These are phyloP conservation scores for Lactifluus pinguis DNA, from an alignment of 768 basidiomycete species.

Conservation along the genomic window DNA sequence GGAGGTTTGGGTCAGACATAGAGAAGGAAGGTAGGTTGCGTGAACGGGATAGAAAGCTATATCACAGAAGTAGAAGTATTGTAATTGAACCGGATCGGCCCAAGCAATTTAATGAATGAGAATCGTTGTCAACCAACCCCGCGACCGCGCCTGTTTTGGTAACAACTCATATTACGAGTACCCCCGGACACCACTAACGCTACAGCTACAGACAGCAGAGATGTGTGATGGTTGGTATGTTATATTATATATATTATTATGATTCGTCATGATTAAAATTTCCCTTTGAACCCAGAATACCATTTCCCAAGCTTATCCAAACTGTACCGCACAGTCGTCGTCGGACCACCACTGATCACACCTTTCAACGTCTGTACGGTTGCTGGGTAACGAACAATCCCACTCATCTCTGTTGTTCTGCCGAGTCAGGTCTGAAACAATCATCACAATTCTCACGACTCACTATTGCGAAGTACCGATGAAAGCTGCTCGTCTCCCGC, in stretches of 20 bases:
- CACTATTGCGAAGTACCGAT: conserved; percentile 45
- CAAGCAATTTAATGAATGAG: conserved; percentile 6
- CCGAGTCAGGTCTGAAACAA: not conserved
- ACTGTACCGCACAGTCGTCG: conserved; percentile 70
- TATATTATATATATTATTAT: not conserved
- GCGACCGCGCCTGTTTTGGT: not conserved
- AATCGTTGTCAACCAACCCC: not conserved
- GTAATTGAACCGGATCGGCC: conserved; percentile 3
- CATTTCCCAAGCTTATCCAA: conserved; percentile 79
- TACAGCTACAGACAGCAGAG: not conserved
- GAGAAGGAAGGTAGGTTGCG: conserved; percentile 9
- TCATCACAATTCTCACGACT: not conserved
- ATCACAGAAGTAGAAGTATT: conserved; percentile 5
- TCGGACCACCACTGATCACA: conserved; percentile 68
- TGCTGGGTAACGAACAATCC: conserved; percentile 77
- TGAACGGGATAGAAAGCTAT: conserved; percentile 12
- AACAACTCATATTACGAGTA: not conserved
- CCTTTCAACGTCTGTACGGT: conserved; percentile 82
- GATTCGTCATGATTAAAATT: not conserved
- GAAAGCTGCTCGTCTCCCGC: conserved; percentile 56
- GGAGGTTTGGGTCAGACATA: conserved; percentile 5
- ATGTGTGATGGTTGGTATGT: not conserved
- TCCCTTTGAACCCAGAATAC: conserved; percentile 35
- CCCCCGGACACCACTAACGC: not conserved
- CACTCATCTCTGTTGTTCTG: conserved; percentile 51